phyloP scores from a whole-genome alignment of 805 yeast species.

The Metschnikowia reukaufii region DNA sequence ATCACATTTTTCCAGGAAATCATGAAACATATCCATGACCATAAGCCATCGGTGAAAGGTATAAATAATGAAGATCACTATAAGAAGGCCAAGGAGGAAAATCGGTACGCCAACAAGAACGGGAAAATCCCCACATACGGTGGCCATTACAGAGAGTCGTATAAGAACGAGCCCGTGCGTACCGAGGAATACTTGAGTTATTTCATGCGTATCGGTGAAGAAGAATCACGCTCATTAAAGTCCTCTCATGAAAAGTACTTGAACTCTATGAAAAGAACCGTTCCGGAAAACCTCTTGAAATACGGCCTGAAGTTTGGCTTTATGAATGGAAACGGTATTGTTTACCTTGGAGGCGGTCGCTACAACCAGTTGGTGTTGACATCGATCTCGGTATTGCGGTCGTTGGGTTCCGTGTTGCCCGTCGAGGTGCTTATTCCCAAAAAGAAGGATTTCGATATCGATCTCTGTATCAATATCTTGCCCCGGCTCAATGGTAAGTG shows the following conservation, averaged over 20 bases:
- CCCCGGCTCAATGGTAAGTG: constrained; percentile 37
- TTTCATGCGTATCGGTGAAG: constrained; percentile 23
- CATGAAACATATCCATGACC: constrained; percentile 19
- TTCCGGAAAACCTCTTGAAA: constrained; percentile 25
- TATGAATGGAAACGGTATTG: constrained; percentile 41
- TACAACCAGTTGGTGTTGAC: constrained; percentile 37
- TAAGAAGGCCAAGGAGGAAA: constrained; percentile 17
- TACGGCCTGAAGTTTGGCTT: constrained; percentile 20
- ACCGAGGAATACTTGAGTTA: constrained; percentile 25
- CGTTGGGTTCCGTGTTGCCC: constrained; percentile 35
- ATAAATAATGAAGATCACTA: constrained; percentile 34
- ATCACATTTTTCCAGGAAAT: constrained; percentile 23
- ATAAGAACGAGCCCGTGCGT: constrained; percentile 30
- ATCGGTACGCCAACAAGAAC: constrained; percentile 21
- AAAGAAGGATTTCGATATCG: constrained; percentile 32
- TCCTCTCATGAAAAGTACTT: constrained; percentile 25
- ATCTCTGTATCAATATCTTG: constrained; percentile 33
- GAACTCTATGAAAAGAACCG: constrained; percentile 22
- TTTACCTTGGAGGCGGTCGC: constrained; percentile 39
- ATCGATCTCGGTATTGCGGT: constrained; percentile 34
- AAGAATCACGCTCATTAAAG: constrained; percentile 23
- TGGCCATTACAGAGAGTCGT: constrained; percentile 36
- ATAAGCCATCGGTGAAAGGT: constrained; percentile 23
- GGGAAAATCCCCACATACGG: constrained; percentile 34
- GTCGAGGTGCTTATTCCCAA: constrained; percentile 39